Percentiles rank a stretch among this genome's conserved stretches.
These are phyloP conservation scores for Globomyces sp. DNA, from an alignment of 371 early-diverging fungal species.

Conservation along the genomic window DNA sequence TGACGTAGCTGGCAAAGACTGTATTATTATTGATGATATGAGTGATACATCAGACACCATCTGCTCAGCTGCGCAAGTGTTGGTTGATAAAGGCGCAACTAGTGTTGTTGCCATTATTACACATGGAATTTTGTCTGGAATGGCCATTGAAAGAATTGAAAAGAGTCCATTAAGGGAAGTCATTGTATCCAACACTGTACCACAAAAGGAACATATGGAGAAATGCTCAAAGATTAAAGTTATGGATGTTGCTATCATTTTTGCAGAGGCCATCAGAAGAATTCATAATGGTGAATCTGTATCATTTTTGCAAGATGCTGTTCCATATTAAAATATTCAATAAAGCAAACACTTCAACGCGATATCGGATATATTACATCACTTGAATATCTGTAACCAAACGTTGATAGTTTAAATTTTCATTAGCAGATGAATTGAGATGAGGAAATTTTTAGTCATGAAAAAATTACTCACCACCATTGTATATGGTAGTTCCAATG, in stretches of 20 bases:
- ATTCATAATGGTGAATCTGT: constrained; percentile 88
- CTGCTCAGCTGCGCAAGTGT: constrained; percentile 77
- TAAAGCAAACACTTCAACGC: too few species aligned
- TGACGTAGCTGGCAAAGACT: constrained; percentile 79
- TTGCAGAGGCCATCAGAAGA: constrained; percentile 84
- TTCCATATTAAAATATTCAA: constrained; percentile 18
- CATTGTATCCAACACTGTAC: constrained; percentile 88
- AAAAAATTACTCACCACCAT: too few species aligned
- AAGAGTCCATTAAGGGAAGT: constrained; percentile 72
- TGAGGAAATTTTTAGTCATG: too few species aligned
- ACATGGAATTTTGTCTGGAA: constrained; percentile 82
- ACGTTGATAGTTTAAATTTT: too few species aligned
- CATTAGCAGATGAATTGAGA: too few species aligned
- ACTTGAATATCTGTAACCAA: too few species aligned
- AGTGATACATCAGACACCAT: constrained; percentile 90
- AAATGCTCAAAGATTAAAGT: constrained; percentile 65
- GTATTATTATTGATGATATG: constrained; percentile 92
- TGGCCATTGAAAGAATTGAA: constrained; percentile 80
- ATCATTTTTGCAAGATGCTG: constrained; percentile 69
- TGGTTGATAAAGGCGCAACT: constrained; percentile 80
- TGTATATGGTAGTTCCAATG: too few species aligned
- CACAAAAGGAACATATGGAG: constrained; percentile 73
- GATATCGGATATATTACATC: too few species aligned
- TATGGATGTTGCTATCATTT: constrained; percentile 71
- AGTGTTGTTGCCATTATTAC: constrained; percentile 88